Evolutionary conservation across 352 stramenopile species (phyloP).

Genomic region (Phytophthora meadii): DNA sequence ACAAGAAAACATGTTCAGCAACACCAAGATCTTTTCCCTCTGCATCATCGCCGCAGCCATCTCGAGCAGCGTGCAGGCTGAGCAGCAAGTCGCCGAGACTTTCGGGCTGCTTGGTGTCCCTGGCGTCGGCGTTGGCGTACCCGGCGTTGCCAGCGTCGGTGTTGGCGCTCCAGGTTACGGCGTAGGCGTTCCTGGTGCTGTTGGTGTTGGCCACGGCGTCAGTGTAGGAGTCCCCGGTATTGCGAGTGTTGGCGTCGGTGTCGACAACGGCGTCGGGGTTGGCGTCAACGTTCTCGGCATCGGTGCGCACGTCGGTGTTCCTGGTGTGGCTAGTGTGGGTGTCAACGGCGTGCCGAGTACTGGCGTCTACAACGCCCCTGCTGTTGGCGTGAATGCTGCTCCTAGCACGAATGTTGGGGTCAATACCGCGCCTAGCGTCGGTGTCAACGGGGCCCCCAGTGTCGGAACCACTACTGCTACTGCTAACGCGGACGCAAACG

Average conservation of each 20-base stretch:
- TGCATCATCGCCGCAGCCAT: slow-evolving; percentile 4
- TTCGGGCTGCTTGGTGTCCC: slow-evolving; percentile 13
- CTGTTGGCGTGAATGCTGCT: neutral
- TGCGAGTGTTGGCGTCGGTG: slow-evolving; percentile 1
- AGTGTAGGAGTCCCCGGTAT: slow-evolving; percentile 6
- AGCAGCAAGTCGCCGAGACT: slow-evolving; percentile 5
- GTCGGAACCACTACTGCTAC: neutral
- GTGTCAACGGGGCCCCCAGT: slow-evolving; percentile 1
- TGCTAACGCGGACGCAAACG: neutral
- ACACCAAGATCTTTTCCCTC: slow-evolving; percentile 15
- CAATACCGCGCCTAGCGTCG: slow-evolving; percentile 2
- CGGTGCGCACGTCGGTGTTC: neutral
- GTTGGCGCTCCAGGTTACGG: slow-evolving; percentile 11
- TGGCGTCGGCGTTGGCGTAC: slow-evolving; percentile 9
- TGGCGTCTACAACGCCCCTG: neutral
- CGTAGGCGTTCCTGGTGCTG: too few species aligned
- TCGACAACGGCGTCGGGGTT: slow-evolving; percentile 1
- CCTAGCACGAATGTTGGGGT: slow-evolving; percentile 1
- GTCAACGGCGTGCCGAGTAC: neutral
- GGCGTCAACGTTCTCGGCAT: slow-evolving; percentile 2
- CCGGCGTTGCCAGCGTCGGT: slow-evolving; percentile 8
- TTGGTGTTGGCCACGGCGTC: neutral
- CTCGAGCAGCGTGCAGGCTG: slow-evolving; percentile 3
- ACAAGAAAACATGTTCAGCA: slow-evolving; percentile 18
- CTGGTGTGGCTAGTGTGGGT: slow-evolving; percentile 1